Conservation (phyloP, 352 stramenopile species). For the Phytopythium aichiense region DNA sequence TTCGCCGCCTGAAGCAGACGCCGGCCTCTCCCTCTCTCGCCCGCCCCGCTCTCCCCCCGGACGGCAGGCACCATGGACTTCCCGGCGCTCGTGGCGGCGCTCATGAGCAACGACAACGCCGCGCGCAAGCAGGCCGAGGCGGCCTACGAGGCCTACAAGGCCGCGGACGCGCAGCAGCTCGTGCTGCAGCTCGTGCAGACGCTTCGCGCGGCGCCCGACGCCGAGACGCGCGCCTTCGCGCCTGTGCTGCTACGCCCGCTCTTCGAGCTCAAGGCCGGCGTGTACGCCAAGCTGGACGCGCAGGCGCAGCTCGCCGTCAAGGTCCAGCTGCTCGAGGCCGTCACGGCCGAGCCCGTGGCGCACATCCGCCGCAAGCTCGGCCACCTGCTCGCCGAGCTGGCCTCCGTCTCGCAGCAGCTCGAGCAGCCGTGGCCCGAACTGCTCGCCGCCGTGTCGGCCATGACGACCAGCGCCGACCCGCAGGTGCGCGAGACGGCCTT, state of each 20-base stretch:
- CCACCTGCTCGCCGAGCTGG: conserved; percentile 74
- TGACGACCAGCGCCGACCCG: conserved; percentile 54
- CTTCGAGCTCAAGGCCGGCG: conserved; percentile 58
- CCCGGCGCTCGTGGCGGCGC: conserved; percentile 59
- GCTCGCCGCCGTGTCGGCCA: conserved; percentile 48
- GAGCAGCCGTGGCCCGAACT: conserved; percentile 72
- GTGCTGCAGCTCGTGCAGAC: conserved; percentile 68
- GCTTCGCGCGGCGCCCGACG: conserved; percentile 48
- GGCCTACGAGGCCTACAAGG: conserved; percentile 70
- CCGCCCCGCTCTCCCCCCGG: not conserved
- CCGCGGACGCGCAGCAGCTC: conserved; percentile 55
- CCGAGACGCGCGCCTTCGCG: conserved; percentile 65
- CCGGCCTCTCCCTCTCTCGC: not conserved
- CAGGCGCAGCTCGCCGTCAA: conserved; percentile 55
- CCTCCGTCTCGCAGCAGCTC: conserved; percentile 42
- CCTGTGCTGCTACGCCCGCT: conserved; percentile 76
- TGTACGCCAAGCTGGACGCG: conserved; percentile 62
- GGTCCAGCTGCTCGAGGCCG: conserved; percentile 64
- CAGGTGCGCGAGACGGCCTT: conserved; percentile 73
- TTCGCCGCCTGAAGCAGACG: not conserved
- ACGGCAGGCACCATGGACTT: conserved; percentile 53
- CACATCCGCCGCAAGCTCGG: conserved; percentile 81
- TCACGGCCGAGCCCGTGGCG: conserved; percentile 56
- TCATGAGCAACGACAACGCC: conserved; percentile 73
- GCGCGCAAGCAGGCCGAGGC: conserved; percentile 70